Conservation (phyloP, 108 stramenopile genomes). For the Licmophora abbreviata region DNA sequence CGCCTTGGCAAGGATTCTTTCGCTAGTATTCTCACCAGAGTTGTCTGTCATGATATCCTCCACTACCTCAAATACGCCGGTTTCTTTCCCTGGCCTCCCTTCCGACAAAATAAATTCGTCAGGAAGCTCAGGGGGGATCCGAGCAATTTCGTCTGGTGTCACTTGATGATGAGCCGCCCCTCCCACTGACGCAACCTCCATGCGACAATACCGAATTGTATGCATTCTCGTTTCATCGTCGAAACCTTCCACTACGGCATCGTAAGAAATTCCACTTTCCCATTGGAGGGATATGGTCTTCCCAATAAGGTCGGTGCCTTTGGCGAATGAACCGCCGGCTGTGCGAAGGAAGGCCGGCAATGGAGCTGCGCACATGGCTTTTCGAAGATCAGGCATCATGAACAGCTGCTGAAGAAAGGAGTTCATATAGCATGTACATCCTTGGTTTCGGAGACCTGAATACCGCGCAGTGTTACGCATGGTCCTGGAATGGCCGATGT, state of each 20-base stretch:
- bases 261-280: slow-evolving; percentile 78
- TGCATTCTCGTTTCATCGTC: slow-evolving; percentile 69
- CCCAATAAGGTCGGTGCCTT: slow-evolving; percentile 67
- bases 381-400: slow-evolving; percentile 89
- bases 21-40: slow-evolving; percentile 3
- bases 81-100: slow-evolving; percentile 91
- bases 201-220: slow-evolving; percentile 63
- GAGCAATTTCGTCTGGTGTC: slow-evolving; percentile 36
- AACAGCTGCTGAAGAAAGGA: slow-evolving; percentile 92
- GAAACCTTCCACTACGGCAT: slow-evolving; percentile 71
- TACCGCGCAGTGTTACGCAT: slow-evolving; percentile 52
- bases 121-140: slow-evolving; percentile 45
- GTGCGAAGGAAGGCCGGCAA: slow-evolving; percentile 54
- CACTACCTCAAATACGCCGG: slow-evolving; percentile 76
- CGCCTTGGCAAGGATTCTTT: slow-evolving; percentile 8
- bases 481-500: slow-evolving; percentile 26
- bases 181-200: slow-evolving; percentile 36
- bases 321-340: slow-evolving; percentile 45
- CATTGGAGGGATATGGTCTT: slow-evolving; percentile 78
- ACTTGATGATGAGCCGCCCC: slow-evolving; percentile 29
- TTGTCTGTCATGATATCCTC: slow-evolving; percentile 7
- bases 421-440: slow-evolving; percentile 99
- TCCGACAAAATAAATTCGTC: slow-evolving; percentile 82
- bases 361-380: slow-evolving; percentile 68
- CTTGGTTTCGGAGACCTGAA: slow-evolving; percentile 92